Evolutionary conservation across 805 yeast species (phyloP), one percentile per base, ranked within the genome.

Genomic region (Candida railenensis): DNA sequence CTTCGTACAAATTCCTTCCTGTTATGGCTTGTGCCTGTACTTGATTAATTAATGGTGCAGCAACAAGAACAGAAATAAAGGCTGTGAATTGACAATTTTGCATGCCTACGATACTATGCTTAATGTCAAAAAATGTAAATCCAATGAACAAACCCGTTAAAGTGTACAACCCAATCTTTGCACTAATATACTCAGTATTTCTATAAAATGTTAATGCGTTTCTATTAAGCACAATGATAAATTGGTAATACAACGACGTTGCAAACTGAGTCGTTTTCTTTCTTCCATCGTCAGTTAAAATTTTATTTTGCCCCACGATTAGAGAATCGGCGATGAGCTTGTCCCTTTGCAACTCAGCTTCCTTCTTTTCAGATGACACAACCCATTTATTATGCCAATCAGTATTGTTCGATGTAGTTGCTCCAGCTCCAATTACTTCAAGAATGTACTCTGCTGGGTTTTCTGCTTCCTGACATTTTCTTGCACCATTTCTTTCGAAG

Each of bases 401-500:
- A 42, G 74, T 76, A 28, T 65, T 57, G 15, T 76, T 78, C 45
- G 68, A 58, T 2, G 89, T 84, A 22, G 89, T 84, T 2, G 92
- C 89, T 59, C 89, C 91, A 30, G 92, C 91, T 49, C 92, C 92
- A 62, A 87, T 83, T 47, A 80, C 81, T 48, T 82, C 81, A 54
- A 85, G 67, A 65, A 85, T 82, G 69, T 84, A 85, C 63, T 85
- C 91, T 30, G 90, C 90, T 20, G 91, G 90, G 53, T 85, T 85
- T 50, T 83, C 83, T 45, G 28, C 42, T 11, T 63, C 63, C 30
- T 69, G 73, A 70, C 94, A 87, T 44, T 76, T 74, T 49, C 83
- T 78, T 15, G 72, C 68, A 4, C 73, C 74, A 49, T 69, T 55
- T 41, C 56, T 55, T 53, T 69, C 69, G 48, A 71, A 71, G 54